phyloP scores from a whole-genome alignment of 441 rosid species.

The Croton laevigatus region DNA sequence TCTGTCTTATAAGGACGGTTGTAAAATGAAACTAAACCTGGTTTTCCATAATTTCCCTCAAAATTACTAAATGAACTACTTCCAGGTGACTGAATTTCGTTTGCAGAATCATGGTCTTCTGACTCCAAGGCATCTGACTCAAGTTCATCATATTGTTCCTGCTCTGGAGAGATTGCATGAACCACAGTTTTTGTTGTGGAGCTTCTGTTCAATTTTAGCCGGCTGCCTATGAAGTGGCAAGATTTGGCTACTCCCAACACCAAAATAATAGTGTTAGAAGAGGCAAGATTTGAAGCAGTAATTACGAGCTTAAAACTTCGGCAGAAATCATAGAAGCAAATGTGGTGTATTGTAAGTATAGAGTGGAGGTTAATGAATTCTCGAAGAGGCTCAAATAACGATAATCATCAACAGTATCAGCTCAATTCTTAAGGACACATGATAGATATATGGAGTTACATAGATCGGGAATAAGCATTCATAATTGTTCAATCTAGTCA shows the following conservation, averaged over 20 bases:
- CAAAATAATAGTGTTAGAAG: conserved; percentile 25
- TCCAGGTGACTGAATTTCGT: conserved; percentile 36
- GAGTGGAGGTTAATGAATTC: neutral
- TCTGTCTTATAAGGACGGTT: conserved; percentile 50
- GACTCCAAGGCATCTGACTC: conserved; percentile 34
- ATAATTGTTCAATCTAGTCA: conserved; percentile 1
- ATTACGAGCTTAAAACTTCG: conserved; percentile 2
- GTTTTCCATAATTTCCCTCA: conserved; percentile 60
- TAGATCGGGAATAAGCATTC: conserved; percentile 2
- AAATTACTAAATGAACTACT: conserved; percentile 34
- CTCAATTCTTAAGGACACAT: conserved; percentile 5
- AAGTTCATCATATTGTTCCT: conserved; percentile 36
- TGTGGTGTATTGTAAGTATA: neutral
- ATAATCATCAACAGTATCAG: neutral
- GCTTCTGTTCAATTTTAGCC: conserved; percentile 30
- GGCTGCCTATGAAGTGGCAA: conserved; percentile 28
- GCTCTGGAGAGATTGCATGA: conserved; percentile 45
- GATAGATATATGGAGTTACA: neutral
- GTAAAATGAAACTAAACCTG: conserved; percentile 81
- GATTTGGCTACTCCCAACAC: conserved; percentile 32
- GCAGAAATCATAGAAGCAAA: conserved; percentile 10
- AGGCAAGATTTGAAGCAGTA: neutral
- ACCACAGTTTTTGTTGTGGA: conserved; percentile 33
- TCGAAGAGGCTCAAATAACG: conserved; percentile 4
- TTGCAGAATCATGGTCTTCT: conserved; percentile 24